Evolutionary conservation across 2,329 filamentous ascomycete genomes (phyloP), one percentile per base, ranked within the genome.

Genomic region (Sclerotinia nivalis): DNA sequence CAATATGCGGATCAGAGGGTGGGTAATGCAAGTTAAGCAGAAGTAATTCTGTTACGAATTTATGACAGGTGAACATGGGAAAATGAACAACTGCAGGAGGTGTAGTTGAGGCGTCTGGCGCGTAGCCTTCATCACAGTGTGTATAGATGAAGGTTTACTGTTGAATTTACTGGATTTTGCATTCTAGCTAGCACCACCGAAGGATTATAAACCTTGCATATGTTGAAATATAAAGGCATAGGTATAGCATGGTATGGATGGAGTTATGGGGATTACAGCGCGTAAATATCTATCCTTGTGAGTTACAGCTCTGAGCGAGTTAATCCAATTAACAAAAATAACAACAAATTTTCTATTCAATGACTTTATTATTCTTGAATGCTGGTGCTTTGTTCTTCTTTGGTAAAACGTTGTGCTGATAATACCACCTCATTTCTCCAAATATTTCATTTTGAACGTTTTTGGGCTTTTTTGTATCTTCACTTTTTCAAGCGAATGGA

Each of bases 1-100:
- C 69, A 73, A 49, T 71, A 66, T n/a, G 69, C 73, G 54, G 74
- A 68, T 55, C 76, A 77, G 68, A 70, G 73, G 28, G 67, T 74
- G 28, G 64, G 67, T 13, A 49, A 69, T 52, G 72, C 70, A 4
- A 69, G 68, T 50, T 77, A 72, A 65, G 10, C 12, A 43, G 20
- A 20, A 18, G 20, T 34, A 31, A 28, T 52, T 45, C 47, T 58
- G 50, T 74, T 49, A 77, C 69, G 76, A 77, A 72, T 59, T 75
- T 67, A 77, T 61, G 76, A 75, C 56, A 34, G 45, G 49, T 58
- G 52, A 37, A 54, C 40, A 50, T 43, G 49, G 68, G 59, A 61
- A 64, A 60, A 65, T 58, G 69, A 59, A 69, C 25, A 64, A 54
- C 58, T 69, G 50, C 40, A 69, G 18, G 25, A 40, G 58, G 43